phyloP scores from a whole-genome alignment of 495 filamentous ascomycete species.

The Astrocystis sublimbata region DNA sequence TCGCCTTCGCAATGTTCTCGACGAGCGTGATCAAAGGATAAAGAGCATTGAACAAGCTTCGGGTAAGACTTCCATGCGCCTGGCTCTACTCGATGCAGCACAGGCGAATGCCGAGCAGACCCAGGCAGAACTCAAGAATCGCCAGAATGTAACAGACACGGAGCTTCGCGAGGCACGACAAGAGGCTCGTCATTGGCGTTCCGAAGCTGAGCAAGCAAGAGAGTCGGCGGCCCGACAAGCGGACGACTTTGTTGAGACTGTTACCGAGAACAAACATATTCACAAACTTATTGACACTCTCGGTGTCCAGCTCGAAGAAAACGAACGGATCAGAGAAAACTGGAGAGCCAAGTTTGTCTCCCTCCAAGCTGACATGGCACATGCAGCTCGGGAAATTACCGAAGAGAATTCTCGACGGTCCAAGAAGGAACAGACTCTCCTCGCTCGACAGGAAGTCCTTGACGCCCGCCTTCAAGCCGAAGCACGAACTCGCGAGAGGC shows the following conservation, averaged over 20 bases:
- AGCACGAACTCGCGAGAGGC: constrained; percentile 69
- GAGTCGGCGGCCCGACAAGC: constrained; percentile 43
- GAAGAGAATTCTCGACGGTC: constrained; percentile 75
- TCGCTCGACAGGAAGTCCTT: constrained; percentile 75
- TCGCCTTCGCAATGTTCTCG: constrained; percentile 67
- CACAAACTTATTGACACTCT: constrained; percentile 67
- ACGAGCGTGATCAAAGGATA: constrained; percentile 60
- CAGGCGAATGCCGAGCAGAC: constrained; percentile 65
- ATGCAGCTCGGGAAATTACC: constrained; percentile 71
- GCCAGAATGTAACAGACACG: constrained; percentile 46
- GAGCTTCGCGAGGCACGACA: constrained; percentile 52
- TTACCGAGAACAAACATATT: constrained; percentile 54
- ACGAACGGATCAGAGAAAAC: constrained; percentile 70
- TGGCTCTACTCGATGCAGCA: constrained; percentile 62
- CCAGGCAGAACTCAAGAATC: constrained; percentile 61
- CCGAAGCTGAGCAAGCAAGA: constrained; percentile 48
- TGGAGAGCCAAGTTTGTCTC: constrained; percentile 78
- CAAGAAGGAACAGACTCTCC: constrained; percentile 71
- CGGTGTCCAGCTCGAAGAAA: constrained; percentile 79
- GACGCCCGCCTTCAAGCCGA: constrained; percentile 77
- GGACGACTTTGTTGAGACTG: constrained; percentile 40
- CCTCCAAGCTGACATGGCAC: constrained; percentile 81
- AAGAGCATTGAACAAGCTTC: constrained; percentile 47
- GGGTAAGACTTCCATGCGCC: constrained; percentile 57
- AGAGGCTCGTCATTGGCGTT: constrained; percentile 51